Evolutionary conservation across 208 protist species (phyloP), one percentile per base, ranked within the genome.

Genomic region (Leishmania tropica): DNA sequence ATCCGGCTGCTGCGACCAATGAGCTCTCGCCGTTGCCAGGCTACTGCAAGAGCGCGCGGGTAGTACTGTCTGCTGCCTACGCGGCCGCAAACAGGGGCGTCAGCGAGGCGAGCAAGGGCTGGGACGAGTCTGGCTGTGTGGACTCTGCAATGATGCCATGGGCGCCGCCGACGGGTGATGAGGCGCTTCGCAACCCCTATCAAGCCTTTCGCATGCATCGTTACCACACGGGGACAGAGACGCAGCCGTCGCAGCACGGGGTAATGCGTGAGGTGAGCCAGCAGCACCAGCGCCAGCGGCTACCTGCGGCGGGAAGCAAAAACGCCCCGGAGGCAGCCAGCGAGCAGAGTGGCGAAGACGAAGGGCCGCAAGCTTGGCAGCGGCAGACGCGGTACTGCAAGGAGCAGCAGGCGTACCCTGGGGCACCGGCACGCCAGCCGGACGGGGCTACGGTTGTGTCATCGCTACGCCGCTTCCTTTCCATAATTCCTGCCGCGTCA

Each of bases 371-470:
- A 35, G 53, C 35, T 37, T 15, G 73, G 13, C 73, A 62, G 17
- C 7, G 17, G 35, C 35, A 47, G 75, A 17, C 40, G 21, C 48
- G 24, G 35, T 1, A 8, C 56, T 11, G 19, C 75, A 47, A 45
- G 31, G 40, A 62, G 56, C 37, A 37, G 28, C 75, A 58, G 56
- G 24, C 28, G 40, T 53, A 68, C 56, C 35, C 53, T 21, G 75
- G 42, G 47, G 37, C 17, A 24, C 75, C 75, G 21, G 40, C 15
- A 48, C 31, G 17, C 21, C 75, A 35, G 75, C 56, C 40, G 37
- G 75, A 78, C 75, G 75, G 75, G 21, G 53, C 75, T n/a, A 31
- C 75, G 35, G 54, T 78, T 51, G 75, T 68, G 31, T 64, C 75
- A 48, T 78, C 75, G 35, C 75, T 78, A 35, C 56, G 56, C 21